A percentile compares a stretch with the other conserved stretches of the same genome.
phyloP scores from a whole-genome alignment of 2,329 filamentous ascomycete genomes.

The Aureobasidium melanogenum region DNA sequence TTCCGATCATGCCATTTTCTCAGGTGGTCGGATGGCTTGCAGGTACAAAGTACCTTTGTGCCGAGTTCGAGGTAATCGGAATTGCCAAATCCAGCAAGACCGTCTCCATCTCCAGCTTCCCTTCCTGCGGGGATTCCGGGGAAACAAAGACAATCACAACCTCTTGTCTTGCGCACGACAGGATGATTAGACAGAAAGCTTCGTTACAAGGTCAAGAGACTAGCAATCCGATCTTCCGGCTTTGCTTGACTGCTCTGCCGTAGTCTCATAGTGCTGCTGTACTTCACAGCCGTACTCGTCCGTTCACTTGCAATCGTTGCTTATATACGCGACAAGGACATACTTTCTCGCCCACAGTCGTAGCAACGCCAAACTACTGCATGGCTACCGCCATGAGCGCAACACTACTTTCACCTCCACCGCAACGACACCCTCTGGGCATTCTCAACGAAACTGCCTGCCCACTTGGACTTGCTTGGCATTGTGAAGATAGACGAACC shows the following conservation, averaged over 20 bases:
- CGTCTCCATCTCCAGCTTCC: neutral
- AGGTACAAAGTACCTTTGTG: neutral
- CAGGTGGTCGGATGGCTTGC: neutral
- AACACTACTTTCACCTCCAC: neutral
- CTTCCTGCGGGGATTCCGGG: constrained; percentile 10
- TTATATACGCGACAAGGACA: neutral
- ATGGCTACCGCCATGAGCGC: neutral
- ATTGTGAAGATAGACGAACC: neutral
- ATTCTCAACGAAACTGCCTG: constrained; percentile 1
- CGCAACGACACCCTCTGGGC: neutral
- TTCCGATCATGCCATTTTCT: neutral
- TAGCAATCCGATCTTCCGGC: neutral
- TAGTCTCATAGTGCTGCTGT: neutral
- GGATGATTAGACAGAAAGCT: neutral
- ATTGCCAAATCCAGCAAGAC: neutral
- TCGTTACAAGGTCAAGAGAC: neutral
- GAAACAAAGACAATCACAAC: neutral
- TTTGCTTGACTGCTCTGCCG: neutral
- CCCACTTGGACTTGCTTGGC: neutral
- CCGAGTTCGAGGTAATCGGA: neutral
- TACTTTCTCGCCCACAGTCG: neutral
- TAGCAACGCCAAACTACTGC: neutral
- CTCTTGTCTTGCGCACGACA: neutral
- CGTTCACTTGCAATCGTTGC: neutral
- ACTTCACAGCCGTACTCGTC: neutral